Evolutionary conservation across 345 rosid species (phyloP).

Genomic region (Lenwebbia sp.): DNA sequence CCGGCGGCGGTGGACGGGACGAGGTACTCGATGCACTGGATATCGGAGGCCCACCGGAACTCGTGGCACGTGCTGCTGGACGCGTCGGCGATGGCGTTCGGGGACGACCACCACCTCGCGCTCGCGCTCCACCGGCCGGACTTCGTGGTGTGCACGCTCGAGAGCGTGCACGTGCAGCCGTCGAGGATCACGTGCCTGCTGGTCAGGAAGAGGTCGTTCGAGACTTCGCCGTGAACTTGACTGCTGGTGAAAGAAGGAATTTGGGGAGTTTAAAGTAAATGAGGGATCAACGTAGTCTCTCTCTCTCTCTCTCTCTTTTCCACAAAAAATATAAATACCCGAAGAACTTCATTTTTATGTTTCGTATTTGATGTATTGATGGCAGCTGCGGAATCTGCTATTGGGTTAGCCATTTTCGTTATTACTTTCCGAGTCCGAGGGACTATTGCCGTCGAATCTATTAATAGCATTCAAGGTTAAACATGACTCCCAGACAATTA

Average conservation of each 20-base stretch:
- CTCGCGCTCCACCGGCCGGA: conserved; percentile 47
- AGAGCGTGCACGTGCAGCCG: conserved; percentile 20
- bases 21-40: conserved; percentile 60
- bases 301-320: neutral
- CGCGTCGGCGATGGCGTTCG: conserved; percentile 30
- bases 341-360: neutral
- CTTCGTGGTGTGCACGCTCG: conserved; percentile 27
- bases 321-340: neutral
- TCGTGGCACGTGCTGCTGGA: conserved; percentile 64
- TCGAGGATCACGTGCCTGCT: conserved; percentile 31
- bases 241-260: neutral
- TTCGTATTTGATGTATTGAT: neutral
- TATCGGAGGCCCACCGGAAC: conserved; percentile 60
- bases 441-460: too few relatives aligned
- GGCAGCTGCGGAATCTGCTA: too few relatives aligned
- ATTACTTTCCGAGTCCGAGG: too few relatives aligned
- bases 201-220: conserved; percentile 37
- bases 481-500: too few relatives aligned
- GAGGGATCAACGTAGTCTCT: neutral
- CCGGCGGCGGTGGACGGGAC: conserved; percentile 29
- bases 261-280: neutral
- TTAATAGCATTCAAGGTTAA: too few relatives aligned
- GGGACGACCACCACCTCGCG: conserved; percentile 29
- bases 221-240: neutral
- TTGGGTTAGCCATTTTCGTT: too few relatives aligned